Percentiles rank a stretch among this genome's conserved stretches.
Evolutionary conservation across 768 basidiomycete species (phyloP).

Genomic region (Rhodotorula sphaerocarpa): DNA sequence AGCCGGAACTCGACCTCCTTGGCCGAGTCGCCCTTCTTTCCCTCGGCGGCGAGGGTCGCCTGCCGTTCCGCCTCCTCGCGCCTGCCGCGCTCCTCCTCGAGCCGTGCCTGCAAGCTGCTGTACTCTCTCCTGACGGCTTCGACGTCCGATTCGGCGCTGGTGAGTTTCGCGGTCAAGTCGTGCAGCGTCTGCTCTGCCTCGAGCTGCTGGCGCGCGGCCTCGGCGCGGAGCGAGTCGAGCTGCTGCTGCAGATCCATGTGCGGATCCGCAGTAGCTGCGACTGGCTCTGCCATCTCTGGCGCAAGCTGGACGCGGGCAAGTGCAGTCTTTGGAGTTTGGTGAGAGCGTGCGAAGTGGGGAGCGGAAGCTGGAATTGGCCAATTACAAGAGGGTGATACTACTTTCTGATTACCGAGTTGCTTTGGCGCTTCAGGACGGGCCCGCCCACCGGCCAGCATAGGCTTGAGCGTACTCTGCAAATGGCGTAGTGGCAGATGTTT

Average conservation of each 20-base stretch:
- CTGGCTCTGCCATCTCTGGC: background rate
- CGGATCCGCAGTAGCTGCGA: background rate
- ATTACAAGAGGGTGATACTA: too few relatives aligned
- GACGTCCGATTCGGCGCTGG: background rate
- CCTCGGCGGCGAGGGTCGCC: background rate
- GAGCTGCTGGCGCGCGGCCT: constrained; percentile 20
- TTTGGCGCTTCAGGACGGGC: too few relatives aligned
- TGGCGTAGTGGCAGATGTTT: too few relatives aligned
- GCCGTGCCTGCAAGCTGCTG: background rate
- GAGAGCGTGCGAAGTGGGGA: too few relatives aligned
- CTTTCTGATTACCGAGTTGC: too few relatives aligned
- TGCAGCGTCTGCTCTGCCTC: constrained; percentile 30
- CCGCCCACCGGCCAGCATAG: too few relatives aligned
- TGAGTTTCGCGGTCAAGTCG: constrained; percentile 17
- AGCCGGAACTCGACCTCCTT: constrained; percentile 81
- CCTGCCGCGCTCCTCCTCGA: constrained; percentile 4
- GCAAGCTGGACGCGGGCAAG: too few relatives aligned
- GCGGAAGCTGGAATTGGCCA: too few relatives aligned
- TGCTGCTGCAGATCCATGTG: background rate
- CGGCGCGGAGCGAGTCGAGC: constrained; percentile 15
- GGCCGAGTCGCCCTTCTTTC: background rate
- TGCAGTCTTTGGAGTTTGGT: too few relatives aligned
- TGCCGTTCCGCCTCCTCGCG: background rate
- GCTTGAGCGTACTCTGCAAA: too few relatives aligned
- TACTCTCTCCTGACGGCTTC: background rate